Evolutionary conservation across 768 basidiomycete genomes (phyloP).

Genomic region (Rhodotorula babjevae): DNA sequence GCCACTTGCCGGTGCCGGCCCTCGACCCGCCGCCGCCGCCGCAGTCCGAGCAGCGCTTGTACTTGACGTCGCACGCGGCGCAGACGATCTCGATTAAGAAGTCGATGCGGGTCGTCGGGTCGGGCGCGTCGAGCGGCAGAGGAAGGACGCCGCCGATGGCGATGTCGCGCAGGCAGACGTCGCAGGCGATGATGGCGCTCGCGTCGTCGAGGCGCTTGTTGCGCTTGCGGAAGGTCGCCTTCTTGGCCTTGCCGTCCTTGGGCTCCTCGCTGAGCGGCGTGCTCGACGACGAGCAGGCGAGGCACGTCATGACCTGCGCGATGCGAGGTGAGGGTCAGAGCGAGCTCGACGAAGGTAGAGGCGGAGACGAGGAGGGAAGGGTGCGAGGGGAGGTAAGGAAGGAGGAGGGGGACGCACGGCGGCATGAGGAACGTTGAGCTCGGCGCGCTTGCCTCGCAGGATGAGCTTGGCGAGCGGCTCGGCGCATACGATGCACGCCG

Average conservation of each 20-base stretch:
- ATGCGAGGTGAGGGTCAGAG: too few relatives aligned
- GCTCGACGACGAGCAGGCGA: background rate
- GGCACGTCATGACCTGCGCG: constrained; percentile 6
- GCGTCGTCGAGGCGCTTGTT: constrained; percentile 19
- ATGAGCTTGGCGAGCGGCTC: constrained; percentile 27
- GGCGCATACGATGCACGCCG: constrained; percentile 23
- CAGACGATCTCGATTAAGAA: constrained; percentile 34
- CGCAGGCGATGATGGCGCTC: constrained; percentile 13
- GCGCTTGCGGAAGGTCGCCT: constrained; percentile 20
- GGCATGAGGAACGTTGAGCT: constrained; percentile 30
- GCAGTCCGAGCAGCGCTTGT: constrained; percentile 35
- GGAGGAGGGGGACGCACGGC: background rate
- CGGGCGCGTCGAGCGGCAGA: constrained; percentile 12
- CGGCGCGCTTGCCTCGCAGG: constrained; percentile 35
- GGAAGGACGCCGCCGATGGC: constrained; percentile 29
- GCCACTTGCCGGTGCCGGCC: constrained; percentile 48
- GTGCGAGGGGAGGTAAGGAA: too few relatives aligned
- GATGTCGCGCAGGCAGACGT: constrained; percentile 30
- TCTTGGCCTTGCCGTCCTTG: background rate
- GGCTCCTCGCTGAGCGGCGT: background rate
- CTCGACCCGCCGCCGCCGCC: constrained; percentile 47
- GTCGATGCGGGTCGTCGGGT: constrained; percentile 5
- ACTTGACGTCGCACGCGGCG: constrained; percentile 19
- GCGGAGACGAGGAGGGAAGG: too few relatives aligned
- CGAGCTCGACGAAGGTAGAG: too few relatives aligned